These are phyloP conservation scores for Penicillium paradoxum DNA, from an alignment of 495 filamentous ascomycete species.

Conservation along the genomic window DNA sequence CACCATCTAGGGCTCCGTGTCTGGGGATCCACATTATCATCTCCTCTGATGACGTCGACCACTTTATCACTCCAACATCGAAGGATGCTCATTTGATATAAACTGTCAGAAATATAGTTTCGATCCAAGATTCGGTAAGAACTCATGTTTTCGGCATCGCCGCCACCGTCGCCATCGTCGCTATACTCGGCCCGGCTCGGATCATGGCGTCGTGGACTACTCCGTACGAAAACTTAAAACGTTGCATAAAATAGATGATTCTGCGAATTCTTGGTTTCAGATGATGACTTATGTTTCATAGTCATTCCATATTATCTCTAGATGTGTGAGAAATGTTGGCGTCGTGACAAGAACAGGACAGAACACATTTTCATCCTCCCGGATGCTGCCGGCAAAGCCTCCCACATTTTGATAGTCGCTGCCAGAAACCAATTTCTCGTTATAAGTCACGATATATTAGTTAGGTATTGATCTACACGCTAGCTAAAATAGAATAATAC, in stretches of 20 bases:
- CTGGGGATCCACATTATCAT: not conserved
- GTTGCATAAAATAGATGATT: not conserved
- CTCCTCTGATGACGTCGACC: not conserved
- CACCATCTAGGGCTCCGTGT: not conserved
- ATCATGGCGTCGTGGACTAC: conserved; percentile 2
- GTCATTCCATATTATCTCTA: no score
- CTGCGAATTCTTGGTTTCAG: not conserved
- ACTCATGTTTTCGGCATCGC: not conserved
- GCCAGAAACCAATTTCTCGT: no score
- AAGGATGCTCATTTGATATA: not conserved
- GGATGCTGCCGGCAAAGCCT: not conserved
- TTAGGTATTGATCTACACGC: no score
- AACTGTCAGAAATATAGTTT: not conserved
- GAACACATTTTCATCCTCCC: not conserved
- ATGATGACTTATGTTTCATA: no score
- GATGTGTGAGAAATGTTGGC: not conserved
- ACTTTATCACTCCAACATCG: not conserved
- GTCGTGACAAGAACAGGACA: not conserved
- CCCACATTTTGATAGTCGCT: no score
- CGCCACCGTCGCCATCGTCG: not conserved
- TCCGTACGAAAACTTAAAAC: not conserved
- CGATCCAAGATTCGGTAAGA: not conserved
- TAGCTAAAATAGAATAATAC: no score
- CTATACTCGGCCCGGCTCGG: not conserved
- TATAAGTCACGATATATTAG: no score